phyloP scores from a whole-genome alignment of 164 flowering plant genomes.

The Tetrastigma voinierianum region DNA sequence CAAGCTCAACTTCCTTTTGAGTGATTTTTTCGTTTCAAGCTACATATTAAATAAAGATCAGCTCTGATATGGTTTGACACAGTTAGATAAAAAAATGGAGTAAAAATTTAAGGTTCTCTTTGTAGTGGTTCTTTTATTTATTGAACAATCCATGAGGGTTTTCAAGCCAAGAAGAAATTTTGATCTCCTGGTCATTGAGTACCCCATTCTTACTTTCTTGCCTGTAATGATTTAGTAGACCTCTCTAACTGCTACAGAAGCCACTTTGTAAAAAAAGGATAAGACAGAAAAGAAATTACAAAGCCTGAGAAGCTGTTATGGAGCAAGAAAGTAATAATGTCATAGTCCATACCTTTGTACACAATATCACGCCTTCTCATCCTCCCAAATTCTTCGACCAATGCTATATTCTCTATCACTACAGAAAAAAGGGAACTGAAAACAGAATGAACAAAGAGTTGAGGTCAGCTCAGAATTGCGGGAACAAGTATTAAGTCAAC shows the following conservation, averaged over 20 bases:
- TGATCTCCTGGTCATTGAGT: not conserved
- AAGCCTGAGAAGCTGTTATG: not conserved
- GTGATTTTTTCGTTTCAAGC: too few species aligned
- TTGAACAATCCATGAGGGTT: too few species aligned
- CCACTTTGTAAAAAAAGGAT: not conserved
- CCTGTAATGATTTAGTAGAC: not conserved
- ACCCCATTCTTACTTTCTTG: not conserved
- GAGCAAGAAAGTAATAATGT: not conserved
- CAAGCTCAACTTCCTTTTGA: too few species aligned
- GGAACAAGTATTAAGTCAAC: constrained; percentile 1
- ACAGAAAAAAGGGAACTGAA: constrained; percentile 98
- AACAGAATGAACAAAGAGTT: constrained; percentile 14
- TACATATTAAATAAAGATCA: too few species aligned
- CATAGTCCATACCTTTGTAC: constrained; percentile 72
- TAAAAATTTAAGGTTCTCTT: too few species aligned
- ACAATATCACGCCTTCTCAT: constrained; percentile 73
- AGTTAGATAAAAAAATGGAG: too few species aligned
- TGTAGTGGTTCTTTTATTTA: too few species aligned
- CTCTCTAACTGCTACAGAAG: not conserved
- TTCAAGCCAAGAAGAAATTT: not conserved
- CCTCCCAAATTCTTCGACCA: constrained; percentile 94
- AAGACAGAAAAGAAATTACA: not conserved
- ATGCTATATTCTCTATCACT: constrained; percentile 93
- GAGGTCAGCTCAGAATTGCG: constrained; percentile 8
- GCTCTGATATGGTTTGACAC: too few species aligned